phyloP scores from a whole-genome alignment of 176 grass and related monocot species.

The Eleusine indica region DNA sequence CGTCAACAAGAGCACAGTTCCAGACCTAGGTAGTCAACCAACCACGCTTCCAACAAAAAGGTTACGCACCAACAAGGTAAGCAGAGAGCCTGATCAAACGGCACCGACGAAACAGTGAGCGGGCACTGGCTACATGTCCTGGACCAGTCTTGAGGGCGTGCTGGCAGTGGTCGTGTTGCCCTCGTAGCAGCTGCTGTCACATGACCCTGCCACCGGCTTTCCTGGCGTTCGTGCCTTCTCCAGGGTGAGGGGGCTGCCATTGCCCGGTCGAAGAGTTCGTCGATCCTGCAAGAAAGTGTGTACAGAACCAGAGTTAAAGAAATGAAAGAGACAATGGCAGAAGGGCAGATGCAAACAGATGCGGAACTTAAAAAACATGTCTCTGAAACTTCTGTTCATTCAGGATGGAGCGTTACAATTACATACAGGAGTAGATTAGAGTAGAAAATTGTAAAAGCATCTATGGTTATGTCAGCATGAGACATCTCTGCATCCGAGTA shows the following conservation, averaged over 20 bases:
- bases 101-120: slow-evolving; percentile 4
- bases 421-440: not conserved
- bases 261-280: slow-evolving; percentile 44
- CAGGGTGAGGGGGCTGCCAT: slow-evolving; percentile 51
- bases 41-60: slow-evolving; percentile 8
- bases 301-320: not conserved
- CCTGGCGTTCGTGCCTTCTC: slow-evolving; percentile 51
- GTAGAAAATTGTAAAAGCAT: not conserved
- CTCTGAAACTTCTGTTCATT: slow-evolving; percentile 18
- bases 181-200: slow-evolving; percentile 59
- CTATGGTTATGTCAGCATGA: not conserved
- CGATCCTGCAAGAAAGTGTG: slow-evolving; percentile 53
- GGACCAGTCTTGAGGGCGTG: slow-evolving; percentile 47
- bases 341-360: not conserved
- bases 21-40: slow-evolving; percentile 8
- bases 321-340: not conserved
- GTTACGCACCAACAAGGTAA: not conserved
- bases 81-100: not conserved
- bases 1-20: slow-evolving; percentile 21
- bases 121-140: slow-evolving; percentile 36
- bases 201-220: slow-evolving; percentile 34
- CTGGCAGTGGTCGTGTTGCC: slow-evolving; percentile 56
- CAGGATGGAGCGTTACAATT: not conserved
- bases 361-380: not conserved
- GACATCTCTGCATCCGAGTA: not conserved